phyloP scores from a whole-genome alignment of 2,329 filamentous ascomycete species.

The Paecilomyces formosus region DNA sequence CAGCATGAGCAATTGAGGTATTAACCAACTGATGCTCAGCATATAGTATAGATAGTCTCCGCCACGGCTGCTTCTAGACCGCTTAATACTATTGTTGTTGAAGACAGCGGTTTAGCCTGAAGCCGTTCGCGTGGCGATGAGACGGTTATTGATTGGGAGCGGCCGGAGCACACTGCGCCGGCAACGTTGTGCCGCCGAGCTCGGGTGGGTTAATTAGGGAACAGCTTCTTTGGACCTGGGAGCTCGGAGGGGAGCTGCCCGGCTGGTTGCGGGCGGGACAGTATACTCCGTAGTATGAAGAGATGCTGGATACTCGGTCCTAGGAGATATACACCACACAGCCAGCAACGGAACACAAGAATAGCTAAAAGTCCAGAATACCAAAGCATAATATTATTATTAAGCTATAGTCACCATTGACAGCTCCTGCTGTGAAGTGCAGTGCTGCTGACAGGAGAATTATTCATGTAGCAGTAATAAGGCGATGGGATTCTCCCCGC shows the following conservation, averaged over 20 bases:
- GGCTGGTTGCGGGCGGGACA: not conserved
- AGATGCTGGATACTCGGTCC: not conserved
- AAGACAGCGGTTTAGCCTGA: not conserved
- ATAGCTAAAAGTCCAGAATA: too few species aligned
- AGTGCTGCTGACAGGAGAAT: too few species aligned
- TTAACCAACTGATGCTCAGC: too few species aligned
- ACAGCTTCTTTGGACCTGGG: slow-evolving; percentile 1
- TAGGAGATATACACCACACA: not conserved
- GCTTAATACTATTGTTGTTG: not conserved
- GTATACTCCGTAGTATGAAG: too few species aligned
- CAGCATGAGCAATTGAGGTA: too few species aligned
- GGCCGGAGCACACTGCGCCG: slow-evolving; percentile 28
- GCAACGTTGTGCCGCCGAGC: not conserved
- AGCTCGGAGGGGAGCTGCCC: not conserved
- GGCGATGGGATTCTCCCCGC: not conserved
- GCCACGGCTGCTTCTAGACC: not conserved
- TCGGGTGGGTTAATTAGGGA: slow-evolving; percentile 1
- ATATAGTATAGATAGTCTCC: too few species aligned
- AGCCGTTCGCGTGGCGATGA: slow-evolving; percentile 14
- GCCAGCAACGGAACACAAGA: not conserved
- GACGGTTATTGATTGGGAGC: slow-evolving; percentile 18
- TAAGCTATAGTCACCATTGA: too few species aligned
- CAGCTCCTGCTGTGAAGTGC: too few species aligned
- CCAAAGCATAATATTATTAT: too few species aligned
- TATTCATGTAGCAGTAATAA: too few species aligned